phyloP scores from a whole-genome alignment of 164 flowering plant genomes.

The Taxillus chinensis region DNA sequence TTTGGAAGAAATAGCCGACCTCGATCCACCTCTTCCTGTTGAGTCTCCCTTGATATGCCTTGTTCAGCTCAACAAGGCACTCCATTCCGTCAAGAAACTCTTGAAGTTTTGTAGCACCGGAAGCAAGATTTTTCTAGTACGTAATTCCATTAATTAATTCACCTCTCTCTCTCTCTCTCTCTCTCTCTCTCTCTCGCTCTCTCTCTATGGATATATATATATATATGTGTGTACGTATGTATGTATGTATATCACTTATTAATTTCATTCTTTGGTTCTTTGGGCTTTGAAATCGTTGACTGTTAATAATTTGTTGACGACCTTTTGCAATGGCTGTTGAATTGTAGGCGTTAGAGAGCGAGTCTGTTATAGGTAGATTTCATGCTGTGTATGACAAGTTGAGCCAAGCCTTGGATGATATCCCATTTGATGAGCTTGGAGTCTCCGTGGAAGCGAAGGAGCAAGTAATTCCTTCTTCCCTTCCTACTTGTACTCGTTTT shows the following conservation, averaged over 20 bases:
- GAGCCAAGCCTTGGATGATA: constrained; percentile 35
- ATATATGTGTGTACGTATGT: neutral
- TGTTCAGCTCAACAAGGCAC: constrained; percentile 16
- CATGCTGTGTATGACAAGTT: constrained; percentile 41
- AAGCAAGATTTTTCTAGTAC: constrained; percentile 60
- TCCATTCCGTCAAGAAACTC: constrained; percentile 20
- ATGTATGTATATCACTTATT: neutral
- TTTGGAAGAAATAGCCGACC: constrained; percentile 24
- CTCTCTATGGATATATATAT: too few species aligned
- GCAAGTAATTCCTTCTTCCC: constrained; percentile 31
- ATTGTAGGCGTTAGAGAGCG: constrained; percentile 56
- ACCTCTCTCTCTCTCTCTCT: constrained; percentile 1
- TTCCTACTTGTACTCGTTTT: neutral
- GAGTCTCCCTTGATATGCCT: constrained; percentile 5
- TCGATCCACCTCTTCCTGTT: constrained; percentile 5
- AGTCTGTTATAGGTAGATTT: constrained; percentile 40
- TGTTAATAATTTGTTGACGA: too few species aligned
- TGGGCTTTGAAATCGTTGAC: too few species aligned
- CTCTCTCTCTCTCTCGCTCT: too few species aligned
- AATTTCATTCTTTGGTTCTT: neutral
- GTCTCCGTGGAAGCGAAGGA: constrained; percentile 71
- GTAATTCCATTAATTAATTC: too few species aligned
- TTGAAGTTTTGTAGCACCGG: constrained; percentile 21
- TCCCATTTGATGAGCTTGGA: constrained; percentile 49
- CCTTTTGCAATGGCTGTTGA: neutral